Conservation (phyloP, 352 stramenopile genomes). For the Phytophthora pisi region DNA sequence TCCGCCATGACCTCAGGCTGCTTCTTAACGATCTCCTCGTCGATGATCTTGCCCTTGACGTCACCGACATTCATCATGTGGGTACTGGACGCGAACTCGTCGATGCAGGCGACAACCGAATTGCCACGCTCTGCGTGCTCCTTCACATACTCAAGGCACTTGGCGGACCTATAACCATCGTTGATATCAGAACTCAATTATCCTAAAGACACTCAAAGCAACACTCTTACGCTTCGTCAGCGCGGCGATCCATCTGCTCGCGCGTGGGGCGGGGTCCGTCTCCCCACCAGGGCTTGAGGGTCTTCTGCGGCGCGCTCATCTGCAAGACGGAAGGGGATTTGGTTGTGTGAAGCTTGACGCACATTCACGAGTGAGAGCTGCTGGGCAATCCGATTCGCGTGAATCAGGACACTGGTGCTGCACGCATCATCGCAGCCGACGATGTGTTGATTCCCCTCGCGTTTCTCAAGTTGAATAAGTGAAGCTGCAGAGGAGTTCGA, state of each 20-base stretch:
- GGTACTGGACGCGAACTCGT: constrained; percentile 23
- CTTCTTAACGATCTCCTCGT: constrained; percentile 43
- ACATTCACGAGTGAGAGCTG: background rate
- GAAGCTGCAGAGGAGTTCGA: too few species aligned
- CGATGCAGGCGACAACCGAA: background rate
- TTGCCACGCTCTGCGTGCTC: constrained; percentile 1
- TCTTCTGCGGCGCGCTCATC: background rate
- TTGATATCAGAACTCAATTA: background rate
- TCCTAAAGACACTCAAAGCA: background rate
- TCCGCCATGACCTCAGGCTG: constrained; percentile 46
- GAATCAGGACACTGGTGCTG: background rate
- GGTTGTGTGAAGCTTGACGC: background rate
- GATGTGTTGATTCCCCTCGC: background rate
- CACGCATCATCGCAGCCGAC: background rate
- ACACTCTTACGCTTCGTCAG: background rate
- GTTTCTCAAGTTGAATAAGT: background rate
- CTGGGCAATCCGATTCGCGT: background rate
- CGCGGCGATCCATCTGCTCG: background rate
- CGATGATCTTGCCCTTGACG: constrained; percentile 44
- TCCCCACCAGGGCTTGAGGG: background rate
- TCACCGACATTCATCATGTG: constrained; percentile 55
- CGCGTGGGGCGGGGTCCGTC: background rate
- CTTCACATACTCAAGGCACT: background rate
- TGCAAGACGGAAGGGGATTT: background rate
- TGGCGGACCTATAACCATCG: background rate